A percentile compares a stretch with the other conserved stretches of the same genome.
These are phyloP conservation scores for Prunus mume DNA, from an alignment of 306 rosid species.

Conservation along the genomic window DNA sequence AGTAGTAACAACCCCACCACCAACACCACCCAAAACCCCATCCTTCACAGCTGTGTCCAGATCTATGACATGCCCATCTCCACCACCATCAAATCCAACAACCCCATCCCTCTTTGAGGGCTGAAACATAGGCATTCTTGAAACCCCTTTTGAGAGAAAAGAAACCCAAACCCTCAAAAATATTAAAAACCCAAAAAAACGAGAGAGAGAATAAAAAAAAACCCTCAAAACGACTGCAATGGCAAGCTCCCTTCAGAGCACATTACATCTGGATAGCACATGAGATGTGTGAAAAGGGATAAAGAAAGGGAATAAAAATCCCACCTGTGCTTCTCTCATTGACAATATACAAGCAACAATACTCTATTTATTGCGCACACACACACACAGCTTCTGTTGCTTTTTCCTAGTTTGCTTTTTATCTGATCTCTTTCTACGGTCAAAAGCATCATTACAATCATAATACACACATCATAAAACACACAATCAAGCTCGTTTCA, in stretches of 20 bases:
- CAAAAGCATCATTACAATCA: slow-evolving; percentile 56
- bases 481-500: slow-evolving; percentile 44
- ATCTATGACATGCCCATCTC: slow-evolving; percentile 75
- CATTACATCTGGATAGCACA: slow-evolving; percentile 39
- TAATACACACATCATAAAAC: slow-evolving; percentile 44
- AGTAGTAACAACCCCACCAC: slow-evolving; percentile 37
- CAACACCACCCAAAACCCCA: slow-evolving; percentile 62
- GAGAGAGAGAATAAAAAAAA: not conserved
- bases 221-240: slow-evolving; percentile 22
- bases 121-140: slow-evolving; percentile 71
- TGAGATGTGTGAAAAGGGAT: slow-evolving; percentile 13
- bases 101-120: slow-evolving; percentile 45
- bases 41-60: slow-evolving; percentile 78
- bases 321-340: slow-evolving; percentile 14
- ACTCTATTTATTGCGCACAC: slow-evolving; percentile 31
- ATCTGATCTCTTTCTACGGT: slow-evolving; percentile 50
- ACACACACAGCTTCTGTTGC: slow-evolving; percentile 6
- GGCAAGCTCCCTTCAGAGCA: slow-evolving; percentile 20
- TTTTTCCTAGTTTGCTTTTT: slow-evolving; percentile 22
- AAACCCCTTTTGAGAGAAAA: slow-evolving; percentile 10
- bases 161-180: slow-evolving; percentile 13
- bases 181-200: too few species aligned
- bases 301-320: slow-evolving; percentile 8
- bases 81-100: slow-evolving; percentile 58
- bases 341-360: slow-evolving; percentile 26